Evolutionary conservation across 306 rosid genomes (phyloP).

Genomic region (Vigna unguiculata): DNA sequence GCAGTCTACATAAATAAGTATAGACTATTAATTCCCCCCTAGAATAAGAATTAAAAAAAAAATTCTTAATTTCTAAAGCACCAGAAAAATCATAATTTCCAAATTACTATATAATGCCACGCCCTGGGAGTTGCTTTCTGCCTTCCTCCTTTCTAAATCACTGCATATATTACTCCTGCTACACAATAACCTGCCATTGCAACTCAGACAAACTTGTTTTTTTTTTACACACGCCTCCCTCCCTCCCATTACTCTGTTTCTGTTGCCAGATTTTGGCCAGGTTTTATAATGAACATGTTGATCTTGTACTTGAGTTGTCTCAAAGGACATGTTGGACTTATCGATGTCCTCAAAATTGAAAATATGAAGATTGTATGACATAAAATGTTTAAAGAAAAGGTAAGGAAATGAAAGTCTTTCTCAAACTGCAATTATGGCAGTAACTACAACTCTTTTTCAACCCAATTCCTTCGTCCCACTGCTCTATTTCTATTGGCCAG

Average conservation of each 20-base stretch:
- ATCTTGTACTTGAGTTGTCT: not conserved
- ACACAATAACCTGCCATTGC: not conserved
- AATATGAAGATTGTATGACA: not conserved
- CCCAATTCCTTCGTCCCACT: slow-evolving; percentile 1
- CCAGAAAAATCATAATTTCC: not conserved
- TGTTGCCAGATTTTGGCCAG: not conserved
- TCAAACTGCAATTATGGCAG: too few species aligned
- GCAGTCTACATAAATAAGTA: too few species aligned
- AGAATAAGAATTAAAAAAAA: slow-evolving; percentile 22
- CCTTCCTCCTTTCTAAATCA: slow-evolving; percentile 28
- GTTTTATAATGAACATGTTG: not conserved
- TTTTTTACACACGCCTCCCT: not conserved
- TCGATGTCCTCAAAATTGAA: not conserved
- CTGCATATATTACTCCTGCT: not conserved
- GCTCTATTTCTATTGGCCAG: not conserved
- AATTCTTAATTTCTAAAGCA: slow-evolving; percentile 1
- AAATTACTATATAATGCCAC: slow-evolving; percentile 4
- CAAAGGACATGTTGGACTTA: not conserved
- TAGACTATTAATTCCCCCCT: not conserved
- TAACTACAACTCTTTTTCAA: not conserved
- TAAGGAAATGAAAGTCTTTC: too few species aligned
- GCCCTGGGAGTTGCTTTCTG: not conserved
- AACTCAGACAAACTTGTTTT: not conserved
- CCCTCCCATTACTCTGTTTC: not conserved
- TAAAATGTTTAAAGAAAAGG: too few species aligned